Evolutionary conservation across 352 stramenopile species (phyloP).

Genomic region (Pythium aquatile): DNA sequence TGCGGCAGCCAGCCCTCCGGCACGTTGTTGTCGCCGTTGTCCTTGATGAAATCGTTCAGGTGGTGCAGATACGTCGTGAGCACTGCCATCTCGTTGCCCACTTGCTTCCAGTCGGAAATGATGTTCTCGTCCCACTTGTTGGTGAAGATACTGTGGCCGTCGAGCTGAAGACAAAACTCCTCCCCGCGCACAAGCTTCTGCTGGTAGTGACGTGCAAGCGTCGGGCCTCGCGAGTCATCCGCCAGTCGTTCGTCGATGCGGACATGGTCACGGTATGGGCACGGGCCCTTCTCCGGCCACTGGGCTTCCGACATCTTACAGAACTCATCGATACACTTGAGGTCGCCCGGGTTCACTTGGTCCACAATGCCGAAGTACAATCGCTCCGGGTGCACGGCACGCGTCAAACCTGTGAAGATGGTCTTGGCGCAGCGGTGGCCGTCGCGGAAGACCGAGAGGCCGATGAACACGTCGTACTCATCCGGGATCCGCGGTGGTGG

Average conservation of each 20-base stretch:
- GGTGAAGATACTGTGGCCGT: slow-evolving; percentile 85
- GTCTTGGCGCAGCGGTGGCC: slow-evolving; percentile 79
- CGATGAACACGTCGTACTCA: slow-evolving; percentile 63
- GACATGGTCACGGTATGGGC: slow-evolving; percentile 71
- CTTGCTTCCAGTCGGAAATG: slow-evolving; percentile 64
- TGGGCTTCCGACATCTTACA: slow-evolving; percentile 70
- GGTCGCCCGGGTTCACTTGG: slow-evolving; percentile 72
- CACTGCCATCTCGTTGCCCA: slow-evolving; percentile 84
- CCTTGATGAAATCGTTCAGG: slow-evolving; percentile 77
- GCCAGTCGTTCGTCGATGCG: slow-evolving; percentile 63
- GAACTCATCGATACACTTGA: slow-evolving; percentile 71
- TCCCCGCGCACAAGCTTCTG: slow-evolving; percentile 74
- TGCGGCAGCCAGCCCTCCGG: slow-evolving; percentile 56
- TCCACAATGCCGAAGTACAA: slow-evolving; percentile 83
- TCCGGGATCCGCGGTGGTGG: slow-evolving; percentile 48
- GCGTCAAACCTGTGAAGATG: slow-evolving; percentile 75
- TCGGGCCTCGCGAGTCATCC: slow-evolving; percentile 74
- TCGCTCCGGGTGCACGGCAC: slow-evolving; percentile 62
- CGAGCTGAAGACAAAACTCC: slow-evolving; percentile 84
- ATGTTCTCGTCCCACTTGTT: slow-evolving; percentile 81
- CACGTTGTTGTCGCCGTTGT: slow-evolving; percentile 74
- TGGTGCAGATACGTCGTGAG: slow-evolving; percentile 82
- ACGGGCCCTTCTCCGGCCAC: slow-evolving; percentile 62
- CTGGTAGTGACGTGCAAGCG: slow-evolving; percentile 76
- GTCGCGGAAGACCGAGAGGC: slow-evolving; percentile 81